Evolutionary conservation across 352 stramenopile genomes (phyloP).

Genomic region (Pythium angustatum): DNA sequence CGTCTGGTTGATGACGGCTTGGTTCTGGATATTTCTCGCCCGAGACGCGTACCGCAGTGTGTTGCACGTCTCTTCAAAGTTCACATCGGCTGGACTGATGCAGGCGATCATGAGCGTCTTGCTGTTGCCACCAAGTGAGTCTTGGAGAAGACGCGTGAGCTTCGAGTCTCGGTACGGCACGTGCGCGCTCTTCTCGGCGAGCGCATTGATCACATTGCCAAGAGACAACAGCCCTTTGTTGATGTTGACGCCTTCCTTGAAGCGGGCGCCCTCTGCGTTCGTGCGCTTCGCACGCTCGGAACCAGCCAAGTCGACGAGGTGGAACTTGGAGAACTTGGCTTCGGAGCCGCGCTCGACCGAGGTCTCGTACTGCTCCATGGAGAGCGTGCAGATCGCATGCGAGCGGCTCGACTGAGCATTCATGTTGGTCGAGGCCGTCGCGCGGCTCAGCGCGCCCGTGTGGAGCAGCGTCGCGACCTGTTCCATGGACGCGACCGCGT

Average conservation of each 20-base stretch:
- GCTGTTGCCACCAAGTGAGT: conserved; percentile 89
- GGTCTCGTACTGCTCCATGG: conserved; percentile 70
- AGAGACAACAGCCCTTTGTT: conserved; percentile 94
- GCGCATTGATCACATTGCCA: conserved; percentile 94
- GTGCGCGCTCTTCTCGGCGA: conserved; percentile 77
- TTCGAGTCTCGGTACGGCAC: conserved; percentile 92
- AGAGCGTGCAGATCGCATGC: conserved; percentile 89
- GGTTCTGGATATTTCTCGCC: conserved; percentile 98
- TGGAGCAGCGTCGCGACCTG: conserved; percentile 51
- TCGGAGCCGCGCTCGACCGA: conserved; percentile 32
- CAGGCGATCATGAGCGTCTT: conserved; percentile 92
- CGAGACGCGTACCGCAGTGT: conserved; percentile 95
- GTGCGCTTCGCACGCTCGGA: conserved; percentile 93
- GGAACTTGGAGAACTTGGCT: conserved; percentile 84
- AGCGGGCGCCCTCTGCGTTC: conserved; percentile 74
- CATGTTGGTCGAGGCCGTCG: conserved; percentile 73
- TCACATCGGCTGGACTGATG: conserved; percentile 75
- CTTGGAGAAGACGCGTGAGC: conserved; percentile 87
- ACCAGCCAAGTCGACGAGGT: conserved; percentile 95
- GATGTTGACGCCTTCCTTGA: conserved; percentile 94
- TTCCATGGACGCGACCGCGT: conserved; percentile 56
- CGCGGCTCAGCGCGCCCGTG: conserved; percentile 46
- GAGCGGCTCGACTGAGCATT: conserved; percentile 82
- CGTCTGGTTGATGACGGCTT: conserved; percentile 96
- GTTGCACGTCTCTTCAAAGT: conserved; percentile 94